Base-by-base conservation (phyloP, 192 early-diverging fungal genomes). In the Linnemannia elongata region DNA sequence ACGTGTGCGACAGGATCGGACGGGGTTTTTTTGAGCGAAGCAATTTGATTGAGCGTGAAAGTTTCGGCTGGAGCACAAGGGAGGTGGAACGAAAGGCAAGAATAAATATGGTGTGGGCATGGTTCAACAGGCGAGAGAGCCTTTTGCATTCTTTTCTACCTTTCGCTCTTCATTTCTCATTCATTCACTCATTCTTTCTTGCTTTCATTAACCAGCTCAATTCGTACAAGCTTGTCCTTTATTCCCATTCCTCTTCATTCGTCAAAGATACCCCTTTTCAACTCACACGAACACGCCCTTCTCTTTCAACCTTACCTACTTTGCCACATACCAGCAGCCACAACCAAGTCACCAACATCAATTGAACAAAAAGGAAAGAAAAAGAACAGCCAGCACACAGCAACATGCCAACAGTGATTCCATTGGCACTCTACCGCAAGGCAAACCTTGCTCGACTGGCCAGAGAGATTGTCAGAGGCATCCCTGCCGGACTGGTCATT, bases 401-500 rank as follows among this genome's bases (percentile, higher is more conserved):
- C 60, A 54, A 66, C 63, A 33, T 79, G 78, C 47, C 12, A n/a
- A n/a, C 60, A 22, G 45, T 41, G 12, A 47, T 24, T 8, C 63
- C 75, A 18, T 63, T 69, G 7, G 66, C 72, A 15, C 57, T 83
- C 30, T 74, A 77, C 75, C 76, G 47, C 45, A 81, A 44, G 41
- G 47, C 81, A 17, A 47, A 78, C 75, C 24, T 68, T 0, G 52
- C 55, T 20, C 49, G 69, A 54, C 52, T 81, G 38, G 76, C 76
- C 33, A 71, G n/a, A 20, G 52, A 75, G 33, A 72, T 87, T 66
- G 30, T 87, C 75, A 81, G 63, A 52, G 85, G 80, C 79, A 87
- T 87, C 72, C 85, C 85, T 47, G 85, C 85, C 30, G 79, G 79
- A 0, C 72, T 87, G 18, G 85, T 87, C 76, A 87, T 87, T 36